phyloP scores from a whole-genome alignment of 805 yeast genomes.

The Wickerhamomyces strasburgensis region DNA sequence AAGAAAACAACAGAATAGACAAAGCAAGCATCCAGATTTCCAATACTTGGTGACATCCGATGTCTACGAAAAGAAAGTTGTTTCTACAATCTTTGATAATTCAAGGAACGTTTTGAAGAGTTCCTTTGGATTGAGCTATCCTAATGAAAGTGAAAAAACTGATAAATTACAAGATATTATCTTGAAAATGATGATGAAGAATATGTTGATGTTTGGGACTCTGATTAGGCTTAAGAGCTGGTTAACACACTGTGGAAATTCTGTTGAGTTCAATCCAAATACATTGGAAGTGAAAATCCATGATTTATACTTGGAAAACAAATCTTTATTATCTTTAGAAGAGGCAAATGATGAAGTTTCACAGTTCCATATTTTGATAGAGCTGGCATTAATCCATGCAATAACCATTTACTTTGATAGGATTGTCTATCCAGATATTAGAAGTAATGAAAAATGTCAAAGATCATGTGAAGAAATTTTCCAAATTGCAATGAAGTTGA shows the following conservation, averaged over 20 bases:
- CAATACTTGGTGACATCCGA: slow-evolving; percentile 6
- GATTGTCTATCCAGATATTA: slow-evolving; percentile 4
- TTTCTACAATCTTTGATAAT: slow-evolving; percentile 3
- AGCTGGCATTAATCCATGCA: slow-evolving; percentile 5
- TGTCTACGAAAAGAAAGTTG: slow-evolving; percentile 5
- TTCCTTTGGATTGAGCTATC: slow-evolving; percentile 5
- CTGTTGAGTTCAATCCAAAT: slow-evolving; percentile 7
- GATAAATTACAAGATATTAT: slow-evolving; percentile 4
- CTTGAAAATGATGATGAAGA: slow-evolving; percentile 8
- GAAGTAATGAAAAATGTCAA: slow-evolving; percentile 6
- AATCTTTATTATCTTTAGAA: slow-evolving; percentile 1
- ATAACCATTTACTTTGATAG: slow-evolving; percentile 6
- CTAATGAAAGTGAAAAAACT: background rate
- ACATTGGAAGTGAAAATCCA: slow-evolving; percentile 3
- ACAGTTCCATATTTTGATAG: slow-evolving; percentile 5
- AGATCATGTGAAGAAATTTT: slow-evolving; percentile 3
- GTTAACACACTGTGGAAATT: slow-evolving; percentile 7
- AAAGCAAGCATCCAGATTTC: slow-evolving; percentile 2
- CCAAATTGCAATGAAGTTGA: slow-evolving; percentile 2
- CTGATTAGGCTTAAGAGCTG: slow-evolving; percentile 6
- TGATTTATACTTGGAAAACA: slow-evolving; percentile 3
- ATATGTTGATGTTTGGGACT: slow-evolving; percentile 8
- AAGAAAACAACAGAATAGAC: background rate
- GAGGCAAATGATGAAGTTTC: slow-evolving; percentile 2
- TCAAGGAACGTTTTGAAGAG: slow-evolving; percentile 1